phyloP scores from a whole-genome alignment of 83 land plant genomes.

The Picea mariana region DNA sequence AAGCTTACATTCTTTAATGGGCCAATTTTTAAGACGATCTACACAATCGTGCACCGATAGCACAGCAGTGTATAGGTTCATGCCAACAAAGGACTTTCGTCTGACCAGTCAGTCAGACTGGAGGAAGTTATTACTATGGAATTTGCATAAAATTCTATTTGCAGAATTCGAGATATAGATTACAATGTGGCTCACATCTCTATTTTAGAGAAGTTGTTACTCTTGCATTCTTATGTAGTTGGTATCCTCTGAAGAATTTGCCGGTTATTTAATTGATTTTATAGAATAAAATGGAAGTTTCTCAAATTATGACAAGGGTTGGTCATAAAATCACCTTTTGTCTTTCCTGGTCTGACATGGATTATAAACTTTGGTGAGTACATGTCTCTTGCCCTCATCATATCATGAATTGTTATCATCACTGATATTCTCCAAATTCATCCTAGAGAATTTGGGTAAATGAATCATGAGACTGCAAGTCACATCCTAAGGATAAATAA shows the following conservation, averaged over 20 bases:
- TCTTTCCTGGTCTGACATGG: background rate
- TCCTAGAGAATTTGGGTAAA: no score
- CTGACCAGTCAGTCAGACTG: background rate
- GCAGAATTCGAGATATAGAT: background rate
- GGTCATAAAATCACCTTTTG: background rate
- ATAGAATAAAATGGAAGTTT: background rate
- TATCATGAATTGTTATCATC: no score
- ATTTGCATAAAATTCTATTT: background rate
- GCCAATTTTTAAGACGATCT: background rate
- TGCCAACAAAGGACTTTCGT: background rate
- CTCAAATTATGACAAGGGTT: background rate
- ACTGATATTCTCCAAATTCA: no score
- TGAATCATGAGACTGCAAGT: no score
- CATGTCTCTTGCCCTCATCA: no score
- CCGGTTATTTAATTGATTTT: background rate
- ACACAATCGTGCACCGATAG: background rate
- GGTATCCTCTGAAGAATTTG: background rate
- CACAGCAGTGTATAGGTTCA: background rate
- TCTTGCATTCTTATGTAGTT: background rate
- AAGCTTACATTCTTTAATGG: background rate
- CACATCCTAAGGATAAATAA: no score
- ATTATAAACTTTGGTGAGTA: no score
- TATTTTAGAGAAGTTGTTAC: background rate
- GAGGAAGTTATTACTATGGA: background rate
- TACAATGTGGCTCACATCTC: background rate